Base-by-base conservation (phyloP, 169 alveolate genomes). In the Plasmodium knowlesi region DNA sequence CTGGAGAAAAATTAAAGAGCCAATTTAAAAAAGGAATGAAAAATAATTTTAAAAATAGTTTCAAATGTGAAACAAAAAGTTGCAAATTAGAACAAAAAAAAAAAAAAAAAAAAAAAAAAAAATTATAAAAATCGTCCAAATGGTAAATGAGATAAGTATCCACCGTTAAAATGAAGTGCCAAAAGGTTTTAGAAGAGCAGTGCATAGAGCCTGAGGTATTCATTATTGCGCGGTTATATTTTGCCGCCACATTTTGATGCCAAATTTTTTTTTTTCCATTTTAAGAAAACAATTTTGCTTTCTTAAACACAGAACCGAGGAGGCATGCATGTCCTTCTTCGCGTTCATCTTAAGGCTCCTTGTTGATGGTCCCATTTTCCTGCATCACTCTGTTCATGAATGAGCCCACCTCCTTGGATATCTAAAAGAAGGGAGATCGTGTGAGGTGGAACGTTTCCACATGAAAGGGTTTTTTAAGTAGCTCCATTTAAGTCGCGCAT, bases 11-110 rank as follows among this genome's bases (percentile, higher is more conserved):
- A 61, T 54, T 57, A 54, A 83, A 83, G 67, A 83, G 76, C 30
- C n/a, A 19, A 28, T 30, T 14, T 83, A 61, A 61, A 83, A 83
- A 83, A 83, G 46, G 91, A 57, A 46, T 83, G 41, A 30, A 76
- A 74, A 76, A 70, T 74, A 73, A 74, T 39, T 76, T 86, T 86
- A 74, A 86, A 86, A 78, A 53, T 19, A 74, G 79, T 25, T 76
- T 74, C 39, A 32, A 41, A n/a, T 84, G 39, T 28, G 19, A 86
- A 53, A 86, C 93, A 86, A 86, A 86, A 53, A 53, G 41, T 54
- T 54, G 76, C 14, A 85, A 50, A 67, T 86, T 86, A 85, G 86
- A 85, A 85, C 32, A 73, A 85, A 85, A 83, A 71, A 39, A 34
- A 34, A 34, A 34, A 34, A 39, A 39, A 5, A 85, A 85, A 53